Base-by-base conservation (phyloP, 176 grass and related monocot species). In the Ananas comosus region DNA sequence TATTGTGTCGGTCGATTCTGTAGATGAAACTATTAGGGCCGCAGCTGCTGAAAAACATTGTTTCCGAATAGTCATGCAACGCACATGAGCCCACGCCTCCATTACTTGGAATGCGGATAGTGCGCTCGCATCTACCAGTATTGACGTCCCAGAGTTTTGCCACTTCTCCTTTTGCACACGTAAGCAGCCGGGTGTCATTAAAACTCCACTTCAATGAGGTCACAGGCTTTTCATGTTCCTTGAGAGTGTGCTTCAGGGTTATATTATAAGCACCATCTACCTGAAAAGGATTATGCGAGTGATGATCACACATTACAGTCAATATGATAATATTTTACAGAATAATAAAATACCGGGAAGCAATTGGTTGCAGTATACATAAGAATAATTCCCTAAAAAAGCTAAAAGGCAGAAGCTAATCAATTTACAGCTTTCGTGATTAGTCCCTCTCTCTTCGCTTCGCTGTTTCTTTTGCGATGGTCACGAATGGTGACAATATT, bases 91-190 rank as follows among this genome's bases (percentile, higher is more conserved):
- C 69, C 33, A 77, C 47, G 14, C 12, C 59, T 49, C 17, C 24
- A 49, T 77, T 59, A 51, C n/a, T 11, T 23, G 11, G 24, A 58
- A 27, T 12, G 13, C 25, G n/a, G 50, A 69, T 61, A 49, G 65
- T 68, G 14, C 56, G 52, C 52, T 69, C 69, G 65, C 74, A 77
- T 11, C 2, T 59, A 51, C 74, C 74, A 77, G 66, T 49, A 59
- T 13, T 13, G 0, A 69, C 65, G 50, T 77, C 52, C 74, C 74
- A 77, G 52, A 77, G 47, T 23, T 69, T 77, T 23, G 50, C 64
- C 52, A 3, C 74, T 69, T 77, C 74, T 67, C 5, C 64, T 68
- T 59, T 68, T 3, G 49, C 74, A 59, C 74, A 77, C 50, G 65
- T 69, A 49, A 77, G 64, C 21, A 77, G 51, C 64, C 58, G 57